A percentile compares a stretch with the other conserved stretches of the same genome.
These are phyloP conservation scores for Aspergillus brunneoviolaceus DNA, from an alignment of 2,329 filamentous ascomycete species.

Conservation along the genomic window DNA sequence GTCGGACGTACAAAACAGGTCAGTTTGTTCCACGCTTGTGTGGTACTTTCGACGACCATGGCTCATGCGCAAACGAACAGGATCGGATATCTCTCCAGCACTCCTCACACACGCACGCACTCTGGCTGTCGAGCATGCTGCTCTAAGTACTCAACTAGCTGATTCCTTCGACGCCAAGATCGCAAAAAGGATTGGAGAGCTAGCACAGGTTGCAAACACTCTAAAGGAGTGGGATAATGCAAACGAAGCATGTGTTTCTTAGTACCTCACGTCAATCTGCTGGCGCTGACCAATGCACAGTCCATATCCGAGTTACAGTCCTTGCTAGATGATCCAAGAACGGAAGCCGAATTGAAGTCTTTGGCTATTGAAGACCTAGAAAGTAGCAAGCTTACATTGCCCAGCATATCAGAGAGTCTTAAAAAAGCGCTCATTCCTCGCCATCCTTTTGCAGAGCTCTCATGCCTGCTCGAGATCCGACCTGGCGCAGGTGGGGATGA, in stretches of 20 bases:
- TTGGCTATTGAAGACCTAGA: conserved; percentile 68
- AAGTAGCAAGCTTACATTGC: conserved; percentile 63
- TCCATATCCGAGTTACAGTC: conserved; percentile 68
- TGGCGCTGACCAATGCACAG: conserved; percentile 29
- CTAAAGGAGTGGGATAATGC: conserved; percentile 59
- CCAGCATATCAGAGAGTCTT: conserved; percentile 64
- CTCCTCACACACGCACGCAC: conserved; percentile 57
- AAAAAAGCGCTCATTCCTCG: conserved; percentile 77
- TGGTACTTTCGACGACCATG: neutral
- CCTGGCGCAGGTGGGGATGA: conserved; percentile 91
- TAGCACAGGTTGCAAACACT: conserved; percentile 52
- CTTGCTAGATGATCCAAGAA: conserved; percentile 67
- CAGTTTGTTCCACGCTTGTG: conserved; percentile 27
- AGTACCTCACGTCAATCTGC: neutral
- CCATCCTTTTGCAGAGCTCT: conserved; percentile 85
- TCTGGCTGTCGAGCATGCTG: conserved; percentile 56
- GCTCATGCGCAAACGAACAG: conserved; percentile 15
- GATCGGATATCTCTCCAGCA: conserved; percentile 50
- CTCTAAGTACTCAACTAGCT: conserved; percentile 53
- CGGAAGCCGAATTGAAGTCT: conserved; percentile 59
- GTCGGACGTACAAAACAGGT: conserved; percentile 32
- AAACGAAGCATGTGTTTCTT: conserved; percentile 48
- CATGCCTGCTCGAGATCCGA: conserved; percentile 87
- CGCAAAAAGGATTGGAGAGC: conserved; percentile 59
- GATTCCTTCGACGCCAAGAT: conserved; percentile 56